Base-by-base conservation (phyloP, 331 rosid species). In the Telfairia occidentalis region DNA sequence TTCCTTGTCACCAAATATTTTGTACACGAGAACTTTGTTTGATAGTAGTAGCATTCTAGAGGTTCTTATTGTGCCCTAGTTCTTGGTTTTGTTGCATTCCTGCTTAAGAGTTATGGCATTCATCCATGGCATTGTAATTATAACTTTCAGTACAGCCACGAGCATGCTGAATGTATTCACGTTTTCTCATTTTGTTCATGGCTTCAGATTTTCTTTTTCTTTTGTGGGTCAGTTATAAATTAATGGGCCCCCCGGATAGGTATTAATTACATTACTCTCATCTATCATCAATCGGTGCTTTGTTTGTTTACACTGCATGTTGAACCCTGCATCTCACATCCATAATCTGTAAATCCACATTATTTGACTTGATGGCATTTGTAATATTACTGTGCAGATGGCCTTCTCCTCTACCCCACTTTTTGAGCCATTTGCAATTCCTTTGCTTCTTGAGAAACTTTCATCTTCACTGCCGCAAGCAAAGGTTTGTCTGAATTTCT, bases 391-490 rank as follows among this genome's bases (percentile, higher is more conserved):
- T 73, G 73, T 87, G 96, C 88, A 94, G 97, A 82, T 74, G 37
- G 96, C 98, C 74, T 88, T 94, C 84, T 84, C 96, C 16, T 85
- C 93, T 45, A 84, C 88, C 5, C 92, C 93, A 29, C 80, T 88
- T 75, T 89, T 87, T 69, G 98, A 94, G 83, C 98, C 97, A 58
- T 87, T 79, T 84, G 89, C 85, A 63, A 81, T 94, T 82, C 97
- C 98, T 29, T 84, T 94, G 83, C 91, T 94, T 83, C 92, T 94
- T 78, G 93, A 94, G 75, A 94, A 94, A 81, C 90, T 91, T 80
- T 88, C 98, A 77, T 94, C 98, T 67, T 83, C 92, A 34, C 82
- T 94, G 37, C 82, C 74, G 29, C 85, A 82, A 60, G 91, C 98
- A 28, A 91, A 94, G 98, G 98, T 94, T 86, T 85, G 88, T 86